These are phyloP conservation scores for Mycena rebaudengoi DNA, from an alignment of 768 basidiomycete genomes.

Conservation along the genomic window DNA sequence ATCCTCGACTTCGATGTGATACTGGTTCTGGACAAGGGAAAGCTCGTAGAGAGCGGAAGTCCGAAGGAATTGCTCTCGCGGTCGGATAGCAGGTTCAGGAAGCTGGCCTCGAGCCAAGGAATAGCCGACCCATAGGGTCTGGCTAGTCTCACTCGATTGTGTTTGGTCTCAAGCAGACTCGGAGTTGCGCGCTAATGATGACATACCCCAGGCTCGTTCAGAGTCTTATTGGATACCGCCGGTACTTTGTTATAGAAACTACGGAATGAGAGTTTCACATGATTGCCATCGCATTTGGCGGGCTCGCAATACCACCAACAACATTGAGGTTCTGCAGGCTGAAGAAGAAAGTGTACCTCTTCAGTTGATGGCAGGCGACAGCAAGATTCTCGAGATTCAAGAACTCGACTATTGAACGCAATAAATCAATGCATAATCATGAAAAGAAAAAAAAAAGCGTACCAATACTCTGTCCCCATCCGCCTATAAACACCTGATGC, in stretches of 20 bases:
- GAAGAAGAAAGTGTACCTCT: conserved; percentile 1
- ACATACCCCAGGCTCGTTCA: too few species aligned
- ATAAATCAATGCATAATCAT: background rate
- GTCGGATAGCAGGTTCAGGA: background rate
- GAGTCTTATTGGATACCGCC: too few species aligned
- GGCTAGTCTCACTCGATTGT: too few species aligned
- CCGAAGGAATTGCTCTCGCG: background rate
- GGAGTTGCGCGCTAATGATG: too few species aligned
- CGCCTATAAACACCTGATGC: conserved; percentile 13
- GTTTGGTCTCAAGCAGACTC: too few species aligned
- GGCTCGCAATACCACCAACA: conserved; percentile 1
- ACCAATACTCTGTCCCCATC: conserved; percentile 14
- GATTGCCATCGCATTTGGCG: background rate
- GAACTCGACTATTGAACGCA: background rate
- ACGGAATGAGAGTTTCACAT: too few species aligned
- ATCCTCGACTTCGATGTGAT: conserved; percentile 14
- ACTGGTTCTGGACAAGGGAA: conserved; percentile 11
- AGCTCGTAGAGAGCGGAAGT: background rate
- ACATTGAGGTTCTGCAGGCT: conserved; percentile 4
- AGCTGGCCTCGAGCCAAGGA: conserved; percentile 11
- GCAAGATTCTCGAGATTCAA: conserved; percentile 3
- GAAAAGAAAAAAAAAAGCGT: background rate
- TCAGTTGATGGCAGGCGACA: background rate
- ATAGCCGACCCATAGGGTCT: background rate
- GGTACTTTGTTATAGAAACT: too few species aligned